These are phyloP conservation scores for Chlorella vulgaris DNA, from an alignment of 139 green algal species.

Conservation along the genomic window DNA sequence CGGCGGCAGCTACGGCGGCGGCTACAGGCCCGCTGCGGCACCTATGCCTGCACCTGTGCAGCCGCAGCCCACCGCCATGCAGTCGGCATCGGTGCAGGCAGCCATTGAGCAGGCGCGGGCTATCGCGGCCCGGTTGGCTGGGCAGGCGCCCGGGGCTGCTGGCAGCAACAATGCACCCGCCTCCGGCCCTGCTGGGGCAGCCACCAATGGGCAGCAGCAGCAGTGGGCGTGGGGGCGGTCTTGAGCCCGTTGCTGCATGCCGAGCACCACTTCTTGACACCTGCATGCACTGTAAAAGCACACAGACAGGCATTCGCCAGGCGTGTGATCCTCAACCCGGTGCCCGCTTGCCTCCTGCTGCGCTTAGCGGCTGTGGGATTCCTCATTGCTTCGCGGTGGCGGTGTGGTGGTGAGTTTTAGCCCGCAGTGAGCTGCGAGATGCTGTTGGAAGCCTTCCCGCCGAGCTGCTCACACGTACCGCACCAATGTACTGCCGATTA, in stretches of 20 bases:
- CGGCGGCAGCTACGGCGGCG: neutral
- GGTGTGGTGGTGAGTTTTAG: too few relatives aligned
- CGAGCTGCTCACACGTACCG: too few relatives aligned
- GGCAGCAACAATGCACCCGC: too few relatives aligned
- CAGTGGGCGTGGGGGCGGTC: slow-evolving; percentile 17
- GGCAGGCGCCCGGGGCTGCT: neutral
- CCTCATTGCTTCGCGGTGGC: too few relatives aligned
- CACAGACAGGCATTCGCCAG: neutral
- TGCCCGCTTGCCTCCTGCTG: too few relatives aligned
- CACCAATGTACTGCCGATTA: too few relatives aligned
- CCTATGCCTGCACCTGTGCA: neutral
- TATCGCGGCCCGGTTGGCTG: slow-evolving; percentile 39
- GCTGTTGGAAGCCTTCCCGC: too few relatives aligned
- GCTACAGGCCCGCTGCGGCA: neutral
- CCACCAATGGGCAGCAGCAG: neutral
- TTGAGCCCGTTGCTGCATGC: neutral
- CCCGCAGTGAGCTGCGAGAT: too few relatives aligned
- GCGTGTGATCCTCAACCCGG: neutral
- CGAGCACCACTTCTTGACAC: too few relatives aligned
- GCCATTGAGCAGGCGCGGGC: slow-evolving; percentile 34
- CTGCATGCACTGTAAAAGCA: neutral
- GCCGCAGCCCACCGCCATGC: neutral
- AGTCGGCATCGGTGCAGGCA: slow-evolving; percentile 10
- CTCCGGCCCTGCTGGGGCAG: neutral
- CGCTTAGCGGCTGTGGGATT: too few relatives aligned